phyloP scores from a whole-genome alignment of 2,329 filamentous ascomycete species.

The Scedosporium minutisporum region DNA sequence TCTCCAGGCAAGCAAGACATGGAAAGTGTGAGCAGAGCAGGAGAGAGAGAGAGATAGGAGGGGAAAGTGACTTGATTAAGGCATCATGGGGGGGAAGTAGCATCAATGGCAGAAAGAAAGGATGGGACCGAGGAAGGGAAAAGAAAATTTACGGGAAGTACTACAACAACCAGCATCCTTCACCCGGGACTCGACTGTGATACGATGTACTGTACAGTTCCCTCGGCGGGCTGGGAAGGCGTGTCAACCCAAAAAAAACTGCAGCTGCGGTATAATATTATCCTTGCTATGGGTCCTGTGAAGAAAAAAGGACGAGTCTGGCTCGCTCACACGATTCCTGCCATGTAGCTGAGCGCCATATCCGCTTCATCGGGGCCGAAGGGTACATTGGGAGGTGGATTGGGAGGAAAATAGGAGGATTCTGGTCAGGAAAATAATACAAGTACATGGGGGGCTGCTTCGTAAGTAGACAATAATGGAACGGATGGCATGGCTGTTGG shows the following conservation, averaged over 20 bases:
- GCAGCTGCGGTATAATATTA: conserved; percentile 2
- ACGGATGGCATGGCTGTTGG: conserved; percentile 3
- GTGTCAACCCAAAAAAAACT: not conserved
- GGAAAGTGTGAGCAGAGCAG: not conserved
- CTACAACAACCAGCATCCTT: not conserved
- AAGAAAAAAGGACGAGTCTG: conserved; percentile 2
- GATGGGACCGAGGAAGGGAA: not conserved
- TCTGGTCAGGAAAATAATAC: not conserved
- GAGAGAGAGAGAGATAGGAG: not conserved
- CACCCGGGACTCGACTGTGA: not conserved
- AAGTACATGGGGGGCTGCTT: conserved; percentile 1
- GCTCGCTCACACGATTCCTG: not conserved
- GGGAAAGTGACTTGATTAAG: not conserved
- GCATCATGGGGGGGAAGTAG: not conserved
- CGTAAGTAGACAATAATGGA: not conserved
- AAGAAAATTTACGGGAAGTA: not conserved
- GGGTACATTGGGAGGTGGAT: not conserved
- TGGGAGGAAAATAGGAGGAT: not conserved
- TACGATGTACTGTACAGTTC: not conserved
- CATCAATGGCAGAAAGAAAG: not conserved
- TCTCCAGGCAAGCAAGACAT: not conserved
- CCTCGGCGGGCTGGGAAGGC: not conserved
- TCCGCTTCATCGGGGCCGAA: not conserved
- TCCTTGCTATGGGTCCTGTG: not conserved
- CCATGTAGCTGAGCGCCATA: conserved; percentile 1